Percentiles rank a stretch among this genome's conserved stretches.
phyloP scores from a whole-genome alignment of 164 flowering plant species.

The Dillenia turbinata region DNA sequence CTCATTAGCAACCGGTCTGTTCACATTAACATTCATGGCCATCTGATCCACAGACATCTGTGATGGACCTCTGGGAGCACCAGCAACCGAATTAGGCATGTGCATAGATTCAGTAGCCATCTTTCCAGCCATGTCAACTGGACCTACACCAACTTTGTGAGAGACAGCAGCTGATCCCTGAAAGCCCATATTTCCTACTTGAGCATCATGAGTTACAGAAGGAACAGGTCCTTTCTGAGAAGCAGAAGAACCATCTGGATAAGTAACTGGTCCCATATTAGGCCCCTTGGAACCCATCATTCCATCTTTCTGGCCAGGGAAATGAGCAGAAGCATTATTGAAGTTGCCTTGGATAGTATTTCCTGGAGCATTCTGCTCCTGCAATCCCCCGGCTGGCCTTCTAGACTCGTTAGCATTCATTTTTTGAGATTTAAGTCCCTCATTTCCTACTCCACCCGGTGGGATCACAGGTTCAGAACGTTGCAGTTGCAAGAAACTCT shows the following conservation, averaged over 20 bases:
- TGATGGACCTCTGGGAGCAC: constrained; percentile 30
- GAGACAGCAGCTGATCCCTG: constrained; percentile 40
- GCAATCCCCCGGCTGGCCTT: constrained; percentile 25
- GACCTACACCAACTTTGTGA: constrained; percentile 30
- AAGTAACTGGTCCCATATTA: constrained; percentile 23
- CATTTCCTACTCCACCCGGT: constrained; percentile 30
- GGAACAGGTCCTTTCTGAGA: constrained; percentile 28
- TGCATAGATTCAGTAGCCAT: constrained; percentile 27
- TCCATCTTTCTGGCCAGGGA: constrained; percentile 32
- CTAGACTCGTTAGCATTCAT: constrained; percentile 28
- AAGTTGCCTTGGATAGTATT: constrained; percentile 35
- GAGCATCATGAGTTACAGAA: constrained; percentile 30
- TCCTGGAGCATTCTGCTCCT: constrained; percentile 30
- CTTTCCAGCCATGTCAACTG: constrained; percentile 29
- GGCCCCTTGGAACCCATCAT: constrained; percentile 20
- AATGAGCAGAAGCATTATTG: constrained; percentile 23
- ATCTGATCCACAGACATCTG: constrained; percentile 25
- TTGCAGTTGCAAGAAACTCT: constrained; percentile 58
- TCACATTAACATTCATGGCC: constrained; percentile 24
- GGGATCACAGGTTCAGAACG: constrained; percentile 36
- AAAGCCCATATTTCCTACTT: constrained; percentile 35
- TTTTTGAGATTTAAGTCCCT: constrained; percentile 37
- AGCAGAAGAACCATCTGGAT: constrained; percentile 27
- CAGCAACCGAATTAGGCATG: constrained; percentile 23
- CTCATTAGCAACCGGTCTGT: constrained; percentile 29